These are phyloP conservation scores for Pseudozyma hubeiensis DNA, from an alignment of 1,284 basidiomycete species.

Conservation along the genomic window DNA sequence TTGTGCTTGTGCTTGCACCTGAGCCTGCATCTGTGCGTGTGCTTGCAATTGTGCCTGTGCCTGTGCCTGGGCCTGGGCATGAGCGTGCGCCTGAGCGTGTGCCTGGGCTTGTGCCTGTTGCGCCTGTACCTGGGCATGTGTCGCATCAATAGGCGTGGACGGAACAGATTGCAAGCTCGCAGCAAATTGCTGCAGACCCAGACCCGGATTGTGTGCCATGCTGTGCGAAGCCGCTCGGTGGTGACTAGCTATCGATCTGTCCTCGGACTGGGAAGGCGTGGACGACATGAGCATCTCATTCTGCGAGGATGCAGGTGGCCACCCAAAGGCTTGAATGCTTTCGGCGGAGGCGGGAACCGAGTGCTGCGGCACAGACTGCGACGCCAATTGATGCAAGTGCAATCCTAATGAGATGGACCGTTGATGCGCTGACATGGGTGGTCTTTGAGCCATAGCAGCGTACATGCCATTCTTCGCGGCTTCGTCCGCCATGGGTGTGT, in stretches of 20 bases:
- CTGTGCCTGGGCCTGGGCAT: constrained; percentile 31
- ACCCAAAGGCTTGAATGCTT: constrained; percentile 31
- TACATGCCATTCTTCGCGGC: constrained; percentile 5
- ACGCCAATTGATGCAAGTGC: constrained; percentile 39
- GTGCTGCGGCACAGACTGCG: constrained; percentile 34
- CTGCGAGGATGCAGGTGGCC: constrained; percentile 38
- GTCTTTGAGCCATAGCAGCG: constrained; percentile 20
- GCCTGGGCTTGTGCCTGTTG: constrained; percentile 20
- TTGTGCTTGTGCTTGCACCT: constrained; percentile 26
- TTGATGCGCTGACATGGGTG: constrained; percentile 34
- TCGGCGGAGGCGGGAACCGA: constrained; percentile 34
- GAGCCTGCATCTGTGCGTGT: constrained; percentile 25
- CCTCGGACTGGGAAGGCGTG: constrained; percentile 19
- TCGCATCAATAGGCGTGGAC: constrained; percentile 10
- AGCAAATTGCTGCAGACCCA: constrained; percentile 22
- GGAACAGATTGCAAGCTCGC: constrained; percentile 31
- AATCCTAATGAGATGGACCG: constrained; percentile 42
- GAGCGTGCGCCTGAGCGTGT: constrained; percentile 16
- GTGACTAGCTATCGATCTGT: constrained; percentile 18
- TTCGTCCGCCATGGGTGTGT: constrained; percentile 16
- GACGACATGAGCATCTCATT: constrained; percentile 39
- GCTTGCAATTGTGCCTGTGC: constrained; percentile 24
- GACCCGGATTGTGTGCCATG: constrained; percentile 22
- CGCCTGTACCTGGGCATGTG: constrained; percentile 12
- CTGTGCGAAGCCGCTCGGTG: constrained; percentile 43